These are phyloP conservation scores for Huntiella savannae DNA, from an alignment of 2,329 filamentous ascomycete species.

Conservation along the genomic window DNA sequence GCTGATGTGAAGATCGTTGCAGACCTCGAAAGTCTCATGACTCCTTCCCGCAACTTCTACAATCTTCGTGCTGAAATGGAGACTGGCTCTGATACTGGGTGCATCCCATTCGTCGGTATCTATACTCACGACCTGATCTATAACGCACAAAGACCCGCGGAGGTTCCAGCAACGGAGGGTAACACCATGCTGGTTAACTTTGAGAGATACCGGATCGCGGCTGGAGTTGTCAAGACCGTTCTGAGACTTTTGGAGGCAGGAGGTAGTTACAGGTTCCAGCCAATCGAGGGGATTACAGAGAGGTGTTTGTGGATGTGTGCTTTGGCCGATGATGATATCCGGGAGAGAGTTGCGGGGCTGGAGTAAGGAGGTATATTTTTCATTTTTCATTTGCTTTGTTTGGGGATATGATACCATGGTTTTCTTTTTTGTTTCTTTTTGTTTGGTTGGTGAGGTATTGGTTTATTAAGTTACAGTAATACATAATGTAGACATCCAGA, in stretches of 20 bases:
- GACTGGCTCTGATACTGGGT: constrained; percentile 43
- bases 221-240: constrained; percentile 60
- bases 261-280: constrained; percentile 43
- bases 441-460: background rate
- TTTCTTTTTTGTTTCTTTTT: constrained; percentile 3
- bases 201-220: constrained; percentile 58
- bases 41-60: constrained; percentile 60
- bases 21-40: constrained; percentile 53
- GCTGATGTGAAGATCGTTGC: constrained; percentile 46
- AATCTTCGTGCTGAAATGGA: constrained; percentile 68
- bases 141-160: constrained; percentile 60
- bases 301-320: constrained; percentile 74
- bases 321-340: constrained; percentile 56
- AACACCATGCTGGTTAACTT: constrained; percentile 62
- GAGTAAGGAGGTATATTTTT: constrained; percentile 19
- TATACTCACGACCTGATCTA: constrained; percentile 73
- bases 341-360: constrained; percentile 30
- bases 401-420: background rate
- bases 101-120: constrained; percentile 67
- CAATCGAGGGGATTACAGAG: constrained; percentile 59
- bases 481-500: background rate
- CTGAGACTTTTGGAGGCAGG: constrained; percentile 63
- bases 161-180: constrained; percentile 47
- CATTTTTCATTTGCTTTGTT: background rate
- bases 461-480: background rate